phyloP scores from a whole-genome alignment of 2,329 filamentous ascomycete species.

The Hirsutella thompsonii region DNA sequence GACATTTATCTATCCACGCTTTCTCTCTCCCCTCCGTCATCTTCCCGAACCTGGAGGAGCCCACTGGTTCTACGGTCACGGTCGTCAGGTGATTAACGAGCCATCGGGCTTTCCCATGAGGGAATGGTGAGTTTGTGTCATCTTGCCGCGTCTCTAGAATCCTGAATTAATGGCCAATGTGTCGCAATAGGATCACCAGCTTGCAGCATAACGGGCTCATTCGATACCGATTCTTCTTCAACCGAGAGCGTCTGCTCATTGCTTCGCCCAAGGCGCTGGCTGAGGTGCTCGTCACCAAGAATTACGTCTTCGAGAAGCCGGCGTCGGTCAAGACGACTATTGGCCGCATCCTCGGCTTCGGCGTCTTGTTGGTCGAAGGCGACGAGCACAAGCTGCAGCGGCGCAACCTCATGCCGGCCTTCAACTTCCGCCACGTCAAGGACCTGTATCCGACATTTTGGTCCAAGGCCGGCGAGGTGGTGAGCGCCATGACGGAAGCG shows the following conservation, averaged over 20 bases:
- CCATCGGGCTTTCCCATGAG: conserved; percentile 30
- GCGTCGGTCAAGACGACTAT: conserved; percentile 38
- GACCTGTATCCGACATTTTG: conserved; percentile 77
- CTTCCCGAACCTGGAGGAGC: conserved; percentile 30
- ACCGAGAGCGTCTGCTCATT: conserved; percentile 49
- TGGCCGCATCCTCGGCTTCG: conserved; percentile 53
- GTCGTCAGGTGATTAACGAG: conserved; percentile 21
- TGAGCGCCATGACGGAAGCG: conserved; percentile 41
- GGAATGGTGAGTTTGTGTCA: conserved; percentile 28
- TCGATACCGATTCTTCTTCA: conserved; percentile 49
- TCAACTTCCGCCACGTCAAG: conserved; percentile 76
- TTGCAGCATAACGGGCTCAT: conserved; percentile 58
- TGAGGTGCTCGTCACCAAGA: conserved; percentile 56
- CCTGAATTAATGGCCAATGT: conserved; percentile 23
- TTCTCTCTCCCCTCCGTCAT: conserved; percentile 34
- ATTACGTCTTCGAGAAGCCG: conserved; percentile 60
- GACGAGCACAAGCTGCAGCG: conserved; percentile 77
- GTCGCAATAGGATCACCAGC: conserved; percentile 34
- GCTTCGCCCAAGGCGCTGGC: conserved; percentile 51
- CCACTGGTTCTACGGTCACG: conserved; percentile 37
- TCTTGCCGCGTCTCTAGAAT: not conserved
- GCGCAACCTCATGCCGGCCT: conserved; percentile 69
- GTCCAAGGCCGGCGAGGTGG: conserved; percentile 59
- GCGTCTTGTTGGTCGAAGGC: conserved; percentile 73
- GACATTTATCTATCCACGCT: conserved; percentile 33